Percentiles rank a stretch among this genome's conserved stretches.
phyloP scores from a whole-genome alignment of 2,329 filamentous ascomycete genomes.

The Cercospora brassicicola region DNA sequence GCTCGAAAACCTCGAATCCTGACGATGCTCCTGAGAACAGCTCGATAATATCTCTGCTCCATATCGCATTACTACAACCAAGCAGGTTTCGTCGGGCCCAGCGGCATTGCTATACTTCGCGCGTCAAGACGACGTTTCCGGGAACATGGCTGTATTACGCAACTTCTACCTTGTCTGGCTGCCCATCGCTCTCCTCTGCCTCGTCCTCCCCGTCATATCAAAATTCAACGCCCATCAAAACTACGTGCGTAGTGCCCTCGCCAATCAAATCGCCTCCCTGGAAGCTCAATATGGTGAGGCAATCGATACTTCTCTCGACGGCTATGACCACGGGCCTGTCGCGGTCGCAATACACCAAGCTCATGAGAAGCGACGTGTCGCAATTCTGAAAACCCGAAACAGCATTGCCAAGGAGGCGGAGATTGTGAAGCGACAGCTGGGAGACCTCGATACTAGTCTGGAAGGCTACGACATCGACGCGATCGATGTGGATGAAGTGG shows the following conservation, averaged over 20 bases:
- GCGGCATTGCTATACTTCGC: neutral
- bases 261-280: slow-evolving; percentile 5
- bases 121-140: neutral
- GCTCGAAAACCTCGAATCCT: neutral
- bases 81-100: neutral
- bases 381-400: neutral
- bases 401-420: slow-evolving; percentile 3
- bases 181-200: slow-evolving; percentile 14
- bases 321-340: slow-evolving; percentile 17
- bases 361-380: neutral
- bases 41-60: neutral
- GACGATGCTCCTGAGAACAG: neutral
- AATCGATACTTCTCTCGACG: slow-evolving; percentile 15
- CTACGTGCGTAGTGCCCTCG: slow-evolving; percentile 9
- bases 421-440: slow-evolving; percentile 7
- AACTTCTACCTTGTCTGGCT: slow-evolving; percentile 20
- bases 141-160: neutral
- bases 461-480: slow-evolving; percentile 15
- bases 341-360: neutral
- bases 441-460: slow-evolving; percentile 13
- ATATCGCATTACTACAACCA: neutral
- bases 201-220: slow-evolving; percentile 2
- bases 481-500: slow-evolving; percentile 4
- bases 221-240: slow-evolving; percentile 2
- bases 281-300: slow-evolving; percentile 5